Conservation (phyloP, 345 rosid genomes). For the Citrus inodora region DNA sequence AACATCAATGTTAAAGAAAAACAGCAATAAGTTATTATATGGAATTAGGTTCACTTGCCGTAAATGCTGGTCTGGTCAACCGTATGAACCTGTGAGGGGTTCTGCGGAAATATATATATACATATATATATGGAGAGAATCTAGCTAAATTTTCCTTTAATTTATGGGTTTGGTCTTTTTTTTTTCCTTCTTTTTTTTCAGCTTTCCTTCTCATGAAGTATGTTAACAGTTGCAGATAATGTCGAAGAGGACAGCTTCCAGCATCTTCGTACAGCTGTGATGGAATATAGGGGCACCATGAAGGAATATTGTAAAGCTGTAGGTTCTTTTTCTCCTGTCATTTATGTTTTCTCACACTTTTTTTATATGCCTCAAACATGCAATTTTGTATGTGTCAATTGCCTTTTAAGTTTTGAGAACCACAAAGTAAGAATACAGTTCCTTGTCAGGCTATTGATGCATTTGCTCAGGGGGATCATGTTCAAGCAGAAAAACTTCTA, state of each 20-base stretch:
- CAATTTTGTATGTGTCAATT: not conserved
- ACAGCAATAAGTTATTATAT: not conserved
- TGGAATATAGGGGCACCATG: slow-evolving; percentile 49
- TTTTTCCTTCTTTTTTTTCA: not conserved
- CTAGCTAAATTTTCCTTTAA: not conserved
- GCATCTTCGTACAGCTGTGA: slow-evolving; percentile 51
- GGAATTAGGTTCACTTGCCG: not conserved
- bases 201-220: not conserved
- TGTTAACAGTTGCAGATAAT: slow-evolving; percentile 28
- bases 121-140: not conserved
- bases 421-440: slow-evolving; percentile 3
- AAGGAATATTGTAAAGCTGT: slow-evolving; percentile 57
- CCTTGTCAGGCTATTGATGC: slow-evolving; percentile 49
- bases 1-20: not conserved
- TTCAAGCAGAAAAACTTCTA: slow-evolving; percentile 39
- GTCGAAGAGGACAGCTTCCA: slow-evolving; percentile 43
- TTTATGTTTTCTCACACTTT: not conserved
- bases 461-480: slow-evolving; percentile 37
- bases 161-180: not conserved
- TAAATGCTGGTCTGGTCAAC: not conserved
- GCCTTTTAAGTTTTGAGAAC: not conserved
- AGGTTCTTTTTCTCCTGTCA: slow-evolving; percentile 6
- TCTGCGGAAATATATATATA: not conserved
- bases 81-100: not conserved
- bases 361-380: not conserved